These are phyloP conservation scores for Ophiosphaerella herpotricha DNA, from an alignment of 2,329 filamentous ascomycete genomes.

Conservation along the genomic window DNA sequence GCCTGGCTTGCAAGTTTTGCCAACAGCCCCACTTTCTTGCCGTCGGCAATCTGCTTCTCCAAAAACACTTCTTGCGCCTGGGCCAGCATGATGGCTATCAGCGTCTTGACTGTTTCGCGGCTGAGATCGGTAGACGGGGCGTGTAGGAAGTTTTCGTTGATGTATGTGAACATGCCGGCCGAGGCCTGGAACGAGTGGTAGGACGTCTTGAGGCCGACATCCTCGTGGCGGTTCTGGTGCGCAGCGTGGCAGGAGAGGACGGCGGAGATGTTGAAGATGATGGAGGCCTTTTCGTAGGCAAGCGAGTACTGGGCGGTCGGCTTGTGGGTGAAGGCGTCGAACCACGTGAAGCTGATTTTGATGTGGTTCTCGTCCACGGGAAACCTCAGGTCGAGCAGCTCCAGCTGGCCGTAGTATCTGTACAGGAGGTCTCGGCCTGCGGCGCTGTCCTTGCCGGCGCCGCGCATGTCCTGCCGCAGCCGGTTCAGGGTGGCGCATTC, in stretches of 20 bases:
- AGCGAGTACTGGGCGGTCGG: constrained; percentile 95
- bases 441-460: constrained; percentile 94
- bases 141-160: constrained; percentile 99
- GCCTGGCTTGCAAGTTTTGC: constrained; percentile 94
- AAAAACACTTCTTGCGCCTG: constrained; percentile 97
- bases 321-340: constrained; percentile 99
- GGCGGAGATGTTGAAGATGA: constrained; percentile 99
- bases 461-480: constrained; percentile 96
- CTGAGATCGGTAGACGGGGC: constrained; percentile 96
- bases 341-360: constrained; percentile 99
- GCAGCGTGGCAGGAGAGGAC: constrained; percentile 95
- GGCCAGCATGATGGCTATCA: constrained; percentile 91
- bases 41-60: constrained; percentile 91
- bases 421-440: constrained; percentile 92
- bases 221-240: constrained; percentile 87
- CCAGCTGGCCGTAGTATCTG: constrained; percentile 95
- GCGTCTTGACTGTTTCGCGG: constrained; percentile 89
- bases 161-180: constrained; percentile 99
- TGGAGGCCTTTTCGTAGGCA: constrained; percentile 97
- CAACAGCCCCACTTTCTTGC: constrained; percentile 88
- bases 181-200: constrained; percentile 99
- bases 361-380: constrained; percentile 99
- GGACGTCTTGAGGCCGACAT: constrained; percentile 89
- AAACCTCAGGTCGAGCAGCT: constrained; percentile 90
- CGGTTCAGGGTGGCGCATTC: constrained; percentile 95